Base-by-base conservation (phyloP, 1,284 basidiomycete genomes). In the Papiliotrema fonsecae region DNA sequence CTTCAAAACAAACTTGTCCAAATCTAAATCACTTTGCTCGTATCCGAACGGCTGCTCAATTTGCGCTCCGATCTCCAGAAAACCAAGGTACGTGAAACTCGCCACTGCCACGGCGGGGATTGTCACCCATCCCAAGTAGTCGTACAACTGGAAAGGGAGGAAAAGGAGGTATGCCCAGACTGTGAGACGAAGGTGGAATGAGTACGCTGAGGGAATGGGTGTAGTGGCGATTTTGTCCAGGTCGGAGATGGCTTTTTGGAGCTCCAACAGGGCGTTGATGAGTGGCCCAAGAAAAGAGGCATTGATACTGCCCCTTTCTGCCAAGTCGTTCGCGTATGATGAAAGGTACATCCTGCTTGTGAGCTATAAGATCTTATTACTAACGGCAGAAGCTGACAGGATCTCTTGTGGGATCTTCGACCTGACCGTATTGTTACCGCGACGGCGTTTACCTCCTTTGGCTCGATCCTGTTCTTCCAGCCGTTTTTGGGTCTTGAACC, bases 11-110 rank as follows among this genome's bases (percentile, higher is more conserved):
- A 60, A 66, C 45, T 57, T 53, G 50, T 66, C 64, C 30, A 64
- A 36, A 46, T 66, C 62, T 11, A 66, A 47, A 57, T 66, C 64
- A 40, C 52, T 56, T 31, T 64, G 58, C 40, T 66, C 64, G 35
- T 66, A 66, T 6, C 51, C 57, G 37, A 66, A 66, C 2, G 64
- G 64, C 58, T 58, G 55, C 46, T 66, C 64, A 45, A 65, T 65
- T 49, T 61, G 56, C 40, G 49, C 51, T 2, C 58, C 57, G 36
- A 58, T 58, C 47, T 60, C 58, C 45, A 66, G 42, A 50, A 64
- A 66, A 24, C 63, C 64, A 24, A 64, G 45, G 42, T 64, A 66
- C 19, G 56, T 57, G 6, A 56, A 47, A 6, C 52, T 36, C 3
- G 64, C 60, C 11, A 64, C 39, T 1, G 58, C 58, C 2, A 54